Evolutionary conservation across 2,329 filamentous ascomycete genomes (phyloP).

Genomic region (Rhytidhysteron rufulum): DNA sequence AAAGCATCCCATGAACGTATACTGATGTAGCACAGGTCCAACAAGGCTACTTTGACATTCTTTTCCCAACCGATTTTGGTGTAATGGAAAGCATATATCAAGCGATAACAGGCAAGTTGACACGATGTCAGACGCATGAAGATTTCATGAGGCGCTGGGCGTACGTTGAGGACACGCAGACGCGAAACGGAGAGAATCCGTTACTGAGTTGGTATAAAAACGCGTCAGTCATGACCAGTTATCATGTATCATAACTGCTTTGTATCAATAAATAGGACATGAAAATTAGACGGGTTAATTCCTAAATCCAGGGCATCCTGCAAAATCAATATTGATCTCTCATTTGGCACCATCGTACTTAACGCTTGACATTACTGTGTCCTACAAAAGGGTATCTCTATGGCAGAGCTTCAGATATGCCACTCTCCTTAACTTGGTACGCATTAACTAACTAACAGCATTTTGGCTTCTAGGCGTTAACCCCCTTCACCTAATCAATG

Average conservation of each 20-base stretch:
- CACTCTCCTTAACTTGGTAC: no score
- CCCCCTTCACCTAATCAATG: neutral
- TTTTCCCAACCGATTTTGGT: slow-evolving; percentile 94
- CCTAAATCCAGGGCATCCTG: no score
- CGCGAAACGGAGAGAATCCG: slow-evolving; percentile 87
- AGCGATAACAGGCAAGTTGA: slow-evolving; percentile 87
- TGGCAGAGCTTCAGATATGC: no score
- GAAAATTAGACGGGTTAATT: no score
- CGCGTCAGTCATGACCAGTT: slow-evolving; percentile 78
- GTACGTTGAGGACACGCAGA: slow-evolving; percentile 83
- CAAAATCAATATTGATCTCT: no score
- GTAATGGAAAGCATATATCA: slow-evolving; percentile 90
- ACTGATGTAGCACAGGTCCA: no score
- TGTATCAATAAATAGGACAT: neutral
- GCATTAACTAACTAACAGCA: no score
- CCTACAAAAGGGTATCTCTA: no score
- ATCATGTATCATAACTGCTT: neutral
- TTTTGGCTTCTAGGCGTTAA: no score
- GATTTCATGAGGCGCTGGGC: slow-evolving; percentile 91
- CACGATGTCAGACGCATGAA: slow-evolving; percentile 78
- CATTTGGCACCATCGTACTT: no score
- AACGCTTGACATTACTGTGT: no score
- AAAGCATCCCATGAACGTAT: no score
- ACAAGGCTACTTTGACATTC: slow-evolving; percentile 97
- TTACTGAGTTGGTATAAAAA: slow-evolving; percentile 93